Evolutionary conservation across 2,329 filamentous ascomycete genomes (phyloP).

Genomic region (Mollisia scopiformis): DNA sequence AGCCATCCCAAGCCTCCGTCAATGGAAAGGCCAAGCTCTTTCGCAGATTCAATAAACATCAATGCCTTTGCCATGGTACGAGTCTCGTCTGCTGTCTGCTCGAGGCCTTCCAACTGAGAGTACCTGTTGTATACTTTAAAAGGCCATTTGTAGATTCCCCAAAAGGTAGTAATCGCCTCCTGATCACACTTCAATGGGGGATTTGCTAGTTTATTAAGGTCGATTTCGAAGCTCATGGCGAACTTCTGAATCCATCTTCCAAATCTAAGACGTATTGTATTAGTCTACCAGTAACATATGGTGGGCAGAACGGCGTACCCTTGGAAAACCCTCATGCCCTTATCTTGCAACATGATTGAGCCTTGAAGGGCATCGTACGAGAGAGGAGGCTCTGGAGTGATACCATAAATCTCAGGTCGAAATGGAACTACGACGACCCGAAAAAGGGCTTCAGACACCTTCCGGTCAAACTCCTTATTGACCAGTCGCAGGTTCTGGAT

Average conservation of each 20-base stretch:
- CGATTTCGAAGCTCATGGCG: conserved; percentile 71
- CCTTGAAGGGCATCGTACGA: conserved; percentile 18
- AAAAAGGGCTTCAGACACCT: conserved; percentile 61
- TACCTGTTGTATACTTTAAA: conserved; percentile 61
- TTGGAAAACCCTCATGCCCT: conserved; percentile 63
- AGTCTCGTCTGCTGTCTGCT: conserved; percentile 66
- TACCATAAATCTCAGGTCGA: conserved; percentile 63
- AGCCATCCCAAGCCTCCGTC: conserved; percentile 72
- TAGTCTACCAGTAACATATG: not conserved
- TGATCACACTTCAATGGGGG: conserved; percentile 61
- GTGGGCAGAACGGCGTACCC: conserved; percentile 33
- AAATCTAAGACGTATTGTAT: conserved; percentile 44
- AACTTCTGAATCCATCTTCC: conserved; percentile 63
- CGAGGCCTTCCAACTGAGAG: conserved; percentile 59
- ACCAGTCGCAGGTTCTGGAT: conserved; percentile 65
- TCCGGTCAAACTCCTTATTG: conserved; percentile 59
- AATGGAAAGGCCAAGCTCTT: conserved; percentile 68
- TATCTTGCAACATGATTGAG: conserved; percentile 39
- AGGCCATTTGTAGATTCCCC: conserved; percentile 69
- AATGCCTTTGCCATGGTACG: conserved; percentile 64
- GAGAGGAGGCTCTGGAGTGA: conserved; percentile 41
- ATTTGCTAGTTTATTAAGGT: conserved; percentile 50
- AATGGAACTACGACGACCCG: conserved; percentile 68
- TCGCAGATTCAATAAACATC: conserved; percentile 54
- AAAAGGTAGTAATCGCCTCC: conserved; percentile 58